phyloP scores from a whole-genome alignment of 1,284 basidiomycete species.

The Marasmius fiardii region DNA sequence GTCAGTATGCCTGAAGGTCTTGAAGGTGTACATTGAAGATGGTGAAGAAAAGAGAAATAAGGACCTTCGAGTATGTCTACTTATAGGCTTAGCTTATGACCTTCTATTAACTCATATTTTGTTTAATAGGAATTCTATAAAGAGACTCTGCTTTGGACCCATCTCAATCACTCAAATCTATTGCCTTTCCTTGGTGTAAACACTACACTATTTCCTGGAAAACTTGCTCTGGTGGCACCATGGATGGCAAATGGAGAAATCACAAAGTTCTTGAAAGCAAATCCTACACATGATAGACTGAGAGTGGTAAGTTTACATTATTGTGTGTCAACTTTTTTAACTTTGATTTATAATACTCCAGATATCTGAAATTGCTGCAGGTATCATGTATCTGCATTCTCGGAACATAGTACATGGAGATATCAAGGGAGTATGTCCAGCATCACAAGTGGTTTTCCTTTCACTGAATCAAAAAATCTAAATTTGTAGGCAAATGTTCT shows the following conservation, averaged over 20 bases:
- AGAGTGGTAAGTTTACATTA: not conserved
- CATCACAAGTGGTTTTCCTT: not conserved
- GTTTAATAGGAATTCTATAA: slow-evolving; percentile 6
- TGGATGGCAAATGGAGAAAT: slow-evolving; percentile 14
- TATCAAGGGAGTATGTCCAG: not conserved
- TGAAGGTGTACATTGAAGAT: not conserved
- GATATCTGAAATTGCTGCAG: not conserved
- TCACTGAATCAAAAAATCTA: not conserved
- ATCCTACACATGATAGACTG: slow-evolving; percentile 9
- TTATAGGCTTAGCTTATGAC: not conserved
- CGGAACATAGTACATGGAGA: not conserved
- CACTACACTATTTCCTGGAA: slow-evolving; percentile 2
- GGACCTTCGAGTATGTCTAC: not conserved
- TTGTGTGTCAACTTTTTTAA: not conserved
- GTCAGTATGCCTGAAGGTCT: not conserved
- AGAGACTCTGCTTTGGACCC: slow-evolving; percentile 15
- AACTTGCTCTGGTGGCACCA: slow-evolving; percentile 11
- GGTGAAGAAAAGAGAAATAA: not conserved
- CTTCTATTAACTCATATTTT: too few relatives aligned
- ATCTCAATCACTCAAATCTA: slow-evolving; percentile 12
- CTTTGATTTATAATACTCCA: not conserved
- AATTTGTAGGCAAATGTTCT: not conserved
- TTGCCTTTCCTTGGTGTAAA: slow-evolving; percentile 13
- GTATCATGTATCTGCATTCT: not conserved
- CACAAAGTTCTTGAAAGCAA: slow-evolving; percentile 4